A percentile compares a stretch with the other conserved stretches of the same genome.
These are phyloP conservation scores for Actinidia arguta DNA, from an alignment of 179 eudicot species.

Conservation along the genomic window DNA sequence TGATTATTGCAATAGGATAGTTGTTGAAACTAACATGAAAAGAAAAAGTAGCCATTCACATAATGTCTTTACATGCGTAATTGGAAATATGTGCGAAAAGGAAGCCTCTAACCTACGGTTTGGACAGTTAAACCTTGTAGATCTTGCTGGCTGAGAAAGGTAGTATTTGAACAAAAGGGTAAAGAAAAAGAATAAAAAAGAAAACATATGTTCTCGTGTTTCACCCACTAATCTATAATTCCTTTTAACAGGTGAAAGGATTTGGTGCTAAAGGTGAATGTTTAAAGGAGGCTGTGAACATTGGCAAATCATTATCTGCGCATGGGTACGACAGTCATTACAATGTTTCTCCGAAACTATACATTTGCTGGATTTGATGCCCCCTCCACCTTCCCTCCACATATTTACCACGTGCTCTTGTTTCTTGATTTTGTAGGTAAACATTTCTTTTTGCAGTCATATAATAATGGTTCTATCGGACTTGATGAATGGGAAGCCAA, in stretches of 20 bases:
- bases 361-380: not conserved
- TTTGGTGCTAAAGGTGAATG: constrained; percentile 99
- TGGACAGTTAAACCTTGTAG: constrained; percentile 95
- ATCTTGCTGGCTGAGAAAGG: constrained; percentile 99
- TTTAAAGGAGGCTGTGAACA: constrained; percentile 93
- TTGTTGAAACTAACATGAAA: constrained; percentile 97
- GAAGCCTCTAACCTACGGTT: constrained; percentile 88
- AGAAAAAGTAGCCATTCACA: constrained; percentile 99
- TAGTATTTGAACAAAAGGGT: constrained; percentile 21
- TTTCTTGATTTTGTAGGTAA: not conserved
- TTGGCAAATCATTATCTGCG: constrained; percentile 93
- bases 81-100: constrained; percentile 96
- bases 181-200: not conserved
- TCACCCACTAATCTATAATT: not conserved
- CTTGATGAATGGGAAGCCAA: constrained; percentile 84
- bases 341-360: not conserved
- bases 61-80: constrained; percentile 91
- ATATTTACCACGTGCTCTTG: not conserved
- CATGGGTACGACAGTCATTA: constrained; percentile 62
- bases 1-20: constrained; percentile 94
- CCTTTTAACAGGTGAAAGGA: constrained; percentile 73
- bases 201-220: not conserved
- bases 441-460: constrained; percentile 60
- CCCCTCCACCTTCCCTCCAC: not conserved
- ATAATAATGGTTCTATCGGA: constrained; percentile 98